phyloP scores from a whole-genome alignment of 176 grass and related monocot genomes.

The Oryza glumipatula region DNA sequence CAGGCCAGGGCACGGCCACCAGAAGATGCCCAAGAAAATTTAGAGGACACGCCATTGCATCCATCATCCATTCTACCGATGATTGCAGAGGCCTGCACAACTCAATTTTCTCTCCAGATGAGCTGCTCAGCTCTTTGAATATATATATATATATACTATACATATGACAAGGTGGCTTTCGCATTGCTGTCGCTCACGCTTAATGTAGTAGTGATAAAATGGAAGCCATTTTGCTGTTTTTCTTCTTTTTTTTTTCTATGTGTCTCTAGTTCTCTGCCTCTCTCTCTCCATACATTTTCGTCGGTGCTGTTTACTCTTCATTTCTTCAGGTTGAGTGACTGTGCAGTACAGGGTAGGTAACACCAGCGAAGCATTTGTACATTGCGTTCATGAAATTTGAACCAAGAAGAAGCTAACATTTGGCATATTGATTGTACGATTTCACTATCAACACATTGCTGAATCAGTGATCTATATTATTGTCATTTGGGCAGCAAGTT shows the following conservation, averaged over 20 bases:
- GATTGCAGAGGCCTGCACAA: background rate
- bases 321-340: background rate
- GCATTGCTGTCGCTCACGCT: conserved; percentile 3
- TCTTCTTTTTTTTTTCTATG: background rate
- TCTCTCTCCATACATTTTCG: conserved; percentile 1
- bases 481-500: background rate
- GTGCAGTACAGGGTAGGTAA: conserved; percentile 34
- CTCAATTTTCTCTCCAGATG: background rate
- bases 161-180: conserved; percentile 21
- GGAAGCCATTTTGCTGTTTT: background rate
- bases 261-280: too few relatives aligned
- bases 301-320: conserved; percentile 3
- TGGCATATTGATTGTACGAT: too few relatives aligned
- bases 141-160: background rate
- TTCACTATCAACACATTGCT: background rate
- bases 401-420: background rate
- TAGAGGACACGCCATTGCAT: background rate
- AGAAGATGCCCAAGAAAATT: conserved; percentile 56
- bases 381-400: background rate
- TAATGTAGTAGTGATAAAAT: conserved; percentile 19
- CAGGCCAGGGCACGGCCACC: conserved; percentile 44
- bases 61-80: background rate
- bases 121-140: background rate
- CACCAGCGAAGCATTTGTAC: conserved; percentile 20
- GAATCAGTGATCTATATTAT: background rate